These are phyloP conservation scores for Agaricus blazei DNA, from an alignment of 768 basidiomycete genomes.

Conservation along the genomic window DNA sequence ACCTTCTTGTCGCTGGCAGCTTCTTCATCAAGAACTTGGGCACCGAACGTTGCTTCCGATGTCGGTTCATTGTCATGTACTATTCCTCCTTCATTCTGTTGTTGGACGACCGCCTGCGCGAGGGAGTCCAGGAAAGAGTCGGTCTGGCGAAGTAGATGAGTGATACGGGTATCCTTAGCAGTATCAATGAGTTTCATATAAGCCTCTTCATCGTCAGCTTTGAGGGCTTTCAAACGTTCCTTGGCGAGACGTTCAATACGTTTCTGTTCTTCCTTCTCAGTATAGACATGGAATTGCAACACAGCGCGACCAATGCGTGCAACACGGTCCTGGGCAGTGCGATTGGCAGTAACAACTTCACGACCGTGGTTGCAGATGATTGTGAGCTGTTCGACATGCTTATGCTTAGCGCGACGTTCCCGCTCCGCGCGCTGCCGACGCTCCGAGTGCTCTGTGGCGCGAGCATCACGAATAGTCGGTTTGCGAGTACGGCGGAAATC, in stretches of 20 bases:
- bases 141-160: slow-evolving; percentile 91
- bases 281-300: slow-evolving; percentile 76
- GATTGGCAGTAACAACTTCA: slow-evolving; percentile 64
- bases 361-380: slow-evolving; percentile 83
- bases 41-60: slow-evolving; percentile 89
- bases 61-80: slow-evolving; percentile 54
- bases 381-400: slow-evolving; percentile 90
- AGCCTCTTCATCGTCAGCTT: slow-evolving; percentile 98
- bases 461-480: slow-evolving; percentile 82
- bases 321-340: slow-evolving; percentile 59
- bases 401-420: slow-evolving; percentile 91
- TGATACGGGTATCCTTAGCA: slow-evolving; percentile 98
- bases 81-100: slow-evolving; percentile 71
- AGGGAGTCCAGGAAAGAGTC: slow-evolving; percentile 93
- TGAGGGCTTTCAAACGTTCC: slow-evolving; percentile 96
- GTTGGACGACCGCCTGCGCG: slow-evolving; percentile 87
- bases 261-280: slow-evolving; percentile 98
- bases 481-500: slow-evolving; percentile 89
- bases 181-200: slow-evolving; percentile 99
- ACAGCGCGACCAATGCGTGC: slow-evolving; percentile 77
- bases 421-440: slow-evolving; percentile 88
- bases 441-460: slow-evolving; percentile 84
- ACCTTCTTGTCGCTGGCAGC: slow-evolving; percentile 63
- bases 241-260: slow-evolving; percentile 93
- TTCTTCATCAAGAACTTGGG: slow-evolving; percentile 63